Percentiles rank a stretch among this genome's conserved stretches.
Evolutionary conservation across 352 stramenopile genomes (phyloP).

Genomic region (Ochromonadaceae sp.): DNA sequence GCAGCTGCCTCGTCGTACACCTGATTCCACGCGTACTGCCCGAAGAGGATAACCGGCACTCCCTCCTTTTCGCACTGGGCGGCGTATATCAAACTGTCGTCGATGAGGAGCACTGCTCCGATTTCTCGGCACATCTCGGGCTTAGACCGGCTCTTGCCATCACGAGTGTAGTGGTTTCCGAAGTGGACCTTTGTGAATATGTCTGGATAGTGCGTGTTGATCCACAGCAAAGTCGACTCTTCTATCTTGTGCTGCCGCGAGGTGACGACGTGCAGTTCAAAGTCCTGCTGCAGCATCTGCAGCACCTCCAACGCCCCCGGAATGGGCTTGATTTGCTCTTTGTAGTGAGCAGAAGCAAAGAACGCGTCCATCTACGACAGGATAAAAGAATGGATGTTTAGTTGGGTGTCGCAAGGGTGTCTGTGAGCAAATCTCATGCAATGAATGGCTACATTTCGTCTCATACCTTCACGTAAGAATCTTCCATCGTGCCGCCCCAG

Average conservation of each 20-base stretch:
- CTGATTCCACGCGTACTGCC: slow-evolving; percentile 34
- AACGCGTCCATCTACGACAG: slow-evolving; percentile 5
- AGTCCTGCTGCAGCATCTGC: not conserved
- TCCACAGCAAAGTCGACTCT: slow-evolving; percentile 28
- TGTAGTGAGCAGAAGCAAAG: slow-evolving; percentile 6
- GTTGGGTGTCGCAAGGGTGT: too few relatives aligned
- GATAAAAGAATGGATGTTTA: not conserved
- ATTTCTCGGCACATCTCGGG: slow-evolving; percentile 34
- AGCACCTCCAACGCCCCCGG: slow-evolving; percentile 13
- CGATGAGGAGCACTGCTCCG: slow-evolving; percentile 32
- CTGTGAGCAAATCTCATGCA: not conserved
- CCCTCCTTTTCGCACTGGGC: slow-evolving; percentile 21
- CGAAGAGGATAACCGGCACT: slow-evolving; percentile 30
- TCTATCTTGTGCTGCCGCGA: slow-evolving; percentile 29
- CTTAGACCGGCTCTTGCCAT: slow-evolving; percentile 31
- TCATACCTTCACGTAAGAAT: not conserved
- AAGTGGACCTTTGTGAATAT: slow-evolving; percentile 35
- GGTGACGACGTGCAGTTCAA: slow-evolving; percentile 32
- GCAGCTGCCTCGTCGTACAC: too few relatives aligned
- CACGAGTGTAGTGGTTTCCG: slow-evolving; percentile 34
- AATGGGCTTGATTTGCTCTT: slow-evolving; percentile 6
- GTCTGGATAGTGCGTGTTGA: slow-evolving; percentile 30
- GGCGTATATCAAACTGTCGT: slow-evolving; percentile 33
- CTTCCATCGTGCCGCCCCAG: slow-evolving; percentile 1
- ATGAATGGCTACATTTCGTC: not conserved